Base-by-base conservation (phyloP, 192 early-diverging fungal species). In the Entomortierella chlamydospora region DNA sequence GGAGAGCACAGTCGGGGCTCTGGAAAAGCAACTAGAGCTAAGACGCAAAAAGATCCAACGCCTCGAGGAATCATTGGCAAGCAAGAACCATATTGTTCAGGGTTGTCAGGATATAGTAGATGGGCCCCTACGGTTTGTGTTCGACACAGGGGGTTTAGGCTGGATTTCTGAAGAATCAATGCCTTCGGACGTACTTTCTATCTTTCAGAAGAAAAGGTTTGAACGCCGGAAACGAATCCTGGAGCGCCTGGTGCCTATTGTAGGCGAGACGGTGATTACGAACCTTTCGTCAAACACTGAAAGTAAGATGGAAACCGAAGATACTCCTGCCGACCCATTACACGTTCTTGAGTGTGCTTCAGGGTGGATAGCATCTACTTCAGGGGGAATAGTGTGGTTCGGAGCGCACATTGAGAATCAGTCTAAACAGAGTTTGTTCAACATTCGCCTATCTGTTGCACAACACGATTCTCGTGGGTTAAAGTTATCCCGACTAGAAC, bases 51-150 rank as follows among this genome's bases (percentile, higher is more conserved):
- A 28, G 25, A 49, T 56, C 12, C 29, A 55, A 20, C 57, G 52
- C 15, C 18, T 74, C 3, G 47, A 64, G 12, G 17, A 49, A 9
- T 55, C 58, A 1, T 59, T 74, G 10, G 15, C 23, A 50, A 62
- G 59, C 26, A 74, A 74, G 52, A 43, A 20, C 13, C 62, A 74
- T 20, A 57, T 67, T 18, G 54, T 74, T 28, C 71, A 73, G 28
- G 30, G 33, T 10, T 73, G 62, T 45, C 71, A 65, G 23, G 63
- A 53, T 13, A 11, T 60, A 39, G 34, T 66, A 39, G 23, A 30
- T 1, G 71, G 57, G 0, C 57, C 55, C 0, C 57, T 65, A 31
- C 34, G 47, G 29, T 53, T 22, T 8, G 26, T 41, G 15, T 43
- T 73, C 23, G n/a, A 26, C 33, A 47, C 47, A 20, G 70, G 61